Evolutionary conservation across 2,329 filamentous ascomycete genomes (phyloP).

Genomic region (Botrytis aclada): DNA sequence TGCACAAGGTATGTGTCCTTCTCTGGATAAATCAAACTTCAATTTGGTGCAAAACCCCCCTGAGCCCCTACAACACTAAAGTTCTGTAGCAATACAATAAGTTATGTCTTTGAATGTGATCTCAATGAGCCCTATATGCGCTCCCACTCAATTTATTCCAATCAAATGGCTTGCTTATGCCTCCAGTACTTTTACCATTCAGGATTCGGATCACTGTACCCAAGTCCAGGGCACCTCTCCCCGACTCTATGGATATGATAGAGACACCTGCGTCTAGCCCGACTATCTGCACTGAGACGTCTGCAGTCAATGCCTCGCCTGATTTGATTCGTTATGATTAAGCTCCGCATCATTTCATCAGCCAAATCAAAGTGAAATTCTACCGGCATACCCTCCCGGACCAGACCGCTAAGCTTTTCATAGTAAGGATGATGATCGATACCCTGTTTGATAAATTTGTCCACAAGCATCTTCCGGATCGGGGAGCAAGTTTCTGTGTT

Average conservation of each 20-base stretch:
- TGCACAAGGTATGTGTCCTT: too few species aligned
- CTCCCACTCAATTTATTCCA: too few species aligned
- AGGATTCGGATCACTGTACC: background rate
- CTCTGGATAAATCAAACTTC: too few species aligned
- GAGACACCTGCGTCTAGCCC: fast-evolving
- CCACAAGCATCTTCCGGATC: background rate
- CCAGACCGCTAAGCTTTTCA: background rate
- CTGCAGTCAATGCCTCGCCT: fast-evolving
- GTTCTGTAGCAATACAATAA: too few species aligned
- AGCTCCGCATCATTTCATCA: background rate
- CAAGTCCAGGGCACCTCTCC: too few species aligned
- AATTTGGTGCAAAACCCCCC: too few species aligned
- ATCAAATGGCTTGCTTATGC: background rate
- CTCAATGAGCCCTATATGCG: too few species aligned
- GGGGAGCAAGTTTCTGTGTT: background rate
- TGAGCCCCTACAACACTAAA: too few species aligned
- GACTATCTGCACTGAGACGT: background rate
- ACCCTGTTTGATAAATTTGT: background rate
- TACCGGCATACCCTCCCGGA: background rate
- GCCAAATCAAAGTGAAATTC: background rate
- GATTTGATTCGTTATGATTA: background rate
- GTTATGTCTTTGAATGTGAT: too few species aligned
- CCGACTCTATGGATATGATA: background rate
- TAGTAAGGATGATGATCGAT: fast-evolving
- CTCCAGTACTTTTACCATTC: background rate